These are phyloP conservation scores for Lactarius akahatsu DNA, from an alignment of 768 basidiomycete genomes.

Conservation along the genomic window DNA sequence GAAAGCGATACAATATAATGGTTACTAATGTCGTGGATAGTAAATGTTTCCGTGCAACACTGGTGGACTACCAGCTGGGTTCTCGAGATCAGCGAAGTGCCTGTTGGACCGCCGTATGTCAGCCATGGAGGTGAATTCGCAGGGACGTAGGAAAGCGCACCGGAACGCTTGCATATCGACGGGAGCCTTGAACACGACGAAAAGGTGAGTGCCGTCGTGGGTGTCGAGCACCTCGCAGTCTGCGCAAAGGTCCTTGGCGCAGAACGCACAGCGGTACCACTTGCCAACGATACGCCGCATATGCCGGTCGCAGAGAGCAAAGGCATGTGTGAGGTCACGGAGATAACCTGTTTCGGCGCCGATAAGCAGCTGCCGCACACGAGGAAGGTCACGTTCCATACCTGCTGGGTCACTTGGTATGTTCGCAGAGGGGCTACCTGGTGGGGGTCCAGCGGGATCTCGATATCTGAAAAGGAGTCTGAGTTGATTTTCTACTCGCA, in stretches of 20 bases:
- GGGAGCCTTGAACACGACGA: constrained; percentile 83
- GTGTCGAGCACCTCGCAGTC: constrained; percentile 70
- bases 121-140: constrained; percentile 17
- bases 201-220: constrained; percentile 80
- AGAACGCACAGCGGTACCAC: constrained; percentile 92
- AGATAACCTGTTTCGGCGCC: too few relatives aligned
- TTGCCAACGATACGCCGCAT: constrained; percentile 77
- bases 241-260: constrained; percentile 78
- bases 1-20: not conserved
- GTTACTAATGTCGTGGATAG: constrained; percentile 4
- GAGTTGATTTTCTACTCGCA: not conserved
- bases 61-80: constrained; percentile 14
- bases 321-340: constrained; percentile 51
- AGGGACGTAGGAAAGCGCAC: constrained; percentile 41
- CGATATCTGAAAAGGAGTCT: constrained; percentile 51
- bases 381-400: constrained; percentile 33
- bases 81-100: constrained; percentile 23
- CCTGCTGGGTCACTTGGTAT: constrained; percentile 55
- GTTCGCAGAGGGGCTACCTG: constrained; percentile 34
- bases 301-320: constrained; percentile 85
- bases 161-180: constrained; percentile 76
- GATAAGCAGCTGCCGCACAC: constrained; percentile 5
- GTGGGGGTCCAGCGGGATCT: constrained; percentile 55
- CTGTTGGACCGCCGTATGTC: not conserved
- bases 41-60: constrained; percentile 18